Base-by-base conservation (phyloP, 306 rosid species). In the Inga oerstediana region DNA sequence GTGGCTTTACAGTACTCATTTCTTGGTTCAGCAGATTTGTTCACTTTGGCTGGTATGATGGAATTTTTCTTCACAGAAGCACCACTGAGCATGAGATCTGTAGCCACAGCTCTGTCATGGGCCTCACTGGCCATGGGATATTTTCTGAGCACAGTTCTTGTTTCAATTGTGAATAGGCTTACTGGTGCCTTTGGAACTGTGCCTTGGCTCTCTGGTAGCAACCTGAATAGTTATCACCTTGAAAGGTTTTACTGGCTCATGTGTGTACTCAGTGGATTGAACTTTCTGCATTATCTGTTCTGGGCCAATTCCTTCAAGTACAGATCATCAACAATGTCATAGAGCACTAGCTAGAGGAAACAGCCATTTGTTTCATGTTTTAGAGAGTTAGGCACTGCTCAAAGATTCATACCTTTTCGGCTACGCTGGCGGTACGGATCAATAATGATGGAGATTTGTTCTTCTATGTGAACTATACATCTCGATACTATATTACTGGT, bases 11-110 rank as follows among this genome's bases (percentile, higher is more conserved):
- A 95, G 75, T 95, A 89, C 79, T 69, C 92, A 72, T 91, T 94
- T 52, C 82, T 94, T 44, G 98, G 97, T 4, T 91, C 97, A 0
- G 97, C 97, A 12, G 97, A 94, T 74, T 89, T 93, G 44, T 90
- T 93, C 89, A 93, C 94, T 3, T 51, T 92, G 84, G 97, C 97
- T 8, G 98, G 96, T 1, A 85, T 89, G 91, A 84, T 92, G 93
- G 98, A 94, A 70, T 93, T 94, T 43, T 94, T 94, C 89, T 92
- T 91, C 88, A 92, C 97, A 0, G 97, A 94, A 71, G 97, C 98
- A 44, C 94, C 98, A 11, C 46, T 77, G 44, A 85, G 91, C 73
- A 93, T 91, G 97, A 82, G 96, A 68, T 92, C 96, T 45, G 80
- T 94, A 56, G 95, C 98, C 49, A 92, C 97, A 8, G 79, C 98